phyloP scores from a whole-genome alignment of 2,329 filamentous ascomycete species.

The Arthrobotrys entomopaga region DNA sequence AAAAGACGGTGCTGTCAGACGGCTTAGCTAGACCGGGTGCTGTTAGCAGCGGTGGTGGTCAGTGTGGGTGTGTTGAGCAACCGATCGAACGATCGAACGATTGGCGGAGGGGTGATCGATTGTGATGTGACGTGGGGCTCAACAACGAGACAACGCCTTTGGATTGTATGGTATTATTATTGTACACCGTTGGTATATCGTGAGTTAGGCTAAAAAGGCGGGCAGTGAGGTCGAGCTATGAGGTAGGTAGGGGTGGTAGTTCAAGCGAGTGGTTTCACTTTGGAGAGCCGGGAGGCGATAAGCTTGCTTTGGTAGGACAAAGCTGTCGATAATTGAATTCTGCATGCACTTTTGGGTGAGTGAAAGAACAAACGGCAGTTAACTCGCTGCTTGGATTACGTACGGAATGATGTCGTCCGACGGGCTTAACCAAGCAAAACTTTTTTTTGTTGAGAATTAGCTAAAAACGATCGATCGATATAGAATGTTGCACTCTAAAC shows the following conservation, averaged over 20 bases:
- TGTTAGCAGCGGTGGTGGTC: too few species aligned
- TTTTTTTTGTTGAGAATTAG: not conserved
- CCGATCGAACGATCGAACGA: constrained; percentile 29
- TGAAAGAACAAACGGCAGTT: constrained; percentile 17
- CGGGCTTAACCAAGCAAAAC: not conserved
- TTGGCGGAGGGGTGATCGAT: not conserved
- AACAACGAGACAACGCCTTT: too few species aligned
- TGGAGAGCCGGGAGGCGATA: constrained; percentile 6
- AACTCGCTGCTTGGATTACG: constrained; percentile 31
- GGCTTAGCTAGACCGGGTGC: too few species aligned
- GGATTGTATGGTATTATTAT: not conserved
- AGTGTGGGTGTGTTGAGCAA: constrained; percentile 21
- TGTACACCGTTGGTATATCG: not conserved
- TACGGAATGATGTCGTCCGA: constrained; percentile 26
- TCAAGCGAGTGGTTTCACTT: not conserved
- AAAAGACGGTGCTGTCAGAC: not conserved
- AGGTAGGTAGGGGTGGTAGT: not conserved
- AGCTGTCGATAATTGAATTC: too few species aligned
- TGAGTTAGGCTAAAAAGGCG: constrained; percentile 7
- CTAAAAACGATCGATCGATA: too few species aligned
- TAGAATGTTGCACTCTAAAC: not conserved
- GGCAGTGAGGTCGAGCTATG: not conserved
- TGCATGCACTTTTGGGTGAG: too few species aligned
- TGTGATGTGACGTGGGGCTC: too few species aligned
- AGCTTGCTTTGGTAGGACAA: not conserved